Evolutionary conservation across 495 filamentous ascomycete genomes (phyloP).

Genomic region (Apodospora peruviana): DNA sequence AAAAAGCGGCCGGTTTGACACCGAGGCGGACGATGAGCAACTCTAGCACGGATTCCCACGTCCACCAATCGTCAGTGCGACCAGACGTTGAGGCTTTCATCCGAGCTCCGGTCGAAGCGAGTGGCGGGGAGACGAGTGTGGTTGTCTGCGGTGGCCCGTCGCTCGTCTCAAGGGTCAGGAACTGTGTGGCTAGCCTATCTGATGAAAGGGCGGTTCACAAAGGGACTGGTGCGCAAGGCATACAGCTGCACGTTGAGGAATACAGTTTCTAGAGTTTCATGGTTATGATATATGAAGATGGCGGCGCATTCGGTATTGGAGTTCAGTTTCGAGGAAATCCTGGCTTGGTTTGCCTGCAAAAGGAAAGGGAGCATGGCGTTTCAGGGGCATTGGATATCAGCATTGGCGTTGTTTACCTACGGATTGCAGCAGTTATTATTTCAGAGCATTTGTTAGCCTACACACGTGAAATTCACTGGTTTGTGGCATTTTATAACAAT

Average conservation of each 20-base stretch:
- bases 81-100: conserved; percentile 43
- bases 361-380: no score
- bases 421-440: no score
- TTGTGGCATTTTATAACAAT: no score
- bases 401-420: no score
- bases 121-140: conserved; percentile 75
- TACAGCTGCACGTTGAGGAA: conserved; percentile 47
- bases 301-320: conserved; percentile 1
- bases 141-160: conserved; percentile 74
- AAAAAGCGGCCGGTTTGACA: conserved; percentile 14
- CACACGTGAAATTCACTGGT: no score
- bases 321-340: no score
- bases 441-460: no score
- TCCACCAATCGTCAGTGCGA: conserved; percentile 31
- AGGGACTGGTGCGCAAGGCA: conserved; percentile 80
- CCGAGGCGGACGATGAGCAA: conserved; percentile 24
- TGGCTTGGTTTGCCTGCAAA: no score
- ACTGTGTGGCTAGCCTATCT: conserved; percentile 62
- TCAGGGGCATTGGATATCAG: no score
- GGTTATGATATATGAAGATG: neutral
- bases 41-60: conserved; percentile 32
- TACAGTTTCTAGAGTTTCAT: conserved; percentile 28
- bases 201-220: conserved; percentile 89
- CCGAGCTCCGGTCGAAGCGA: conserved; percentile 56
- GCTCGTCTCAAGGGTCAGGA: conserved; percentile 59